Percentiles rank a stretch among this genome's conserved stretches.
Conservation (phyloP, 495 filamentous ascomycete species). For the Friedmanniomyces simplex region DNA sequence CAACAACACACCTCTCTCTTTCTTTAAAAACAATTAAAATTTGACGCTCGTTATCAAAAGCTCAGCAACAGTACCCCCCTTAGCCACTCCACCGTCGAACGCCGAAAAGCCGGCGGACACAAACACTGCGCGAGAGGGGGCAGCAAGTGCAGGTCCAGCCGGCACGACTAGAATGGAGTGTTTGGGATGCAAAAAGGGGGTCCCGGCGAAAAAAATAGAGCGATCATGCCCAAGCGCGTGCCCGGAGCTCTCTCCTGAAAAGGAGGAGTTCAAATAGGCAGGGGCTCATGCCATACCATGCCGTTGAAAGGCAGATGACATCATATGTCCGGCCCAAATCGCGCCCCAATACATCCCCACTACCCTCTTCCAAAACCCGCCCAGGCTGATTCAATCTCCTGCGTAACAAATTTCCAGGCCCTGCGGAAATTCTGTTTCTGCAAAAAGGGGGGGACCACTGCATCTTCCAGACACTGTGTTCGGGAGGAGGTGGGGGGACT, state of each 20-base stretch:
- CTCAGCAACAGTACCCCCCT: constrained; percentile 24
- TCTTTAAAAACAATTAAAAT: too few species aligned
- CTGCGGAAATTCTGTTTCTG: too few species aligned
- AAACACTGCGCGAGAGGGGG: constrained; percentile 1
- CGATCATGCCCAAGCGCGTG: constrained; percentile 28
- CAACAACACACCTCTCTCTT: constrained; percentile 19
- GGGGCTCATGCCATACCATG: constrained; percentile 16
- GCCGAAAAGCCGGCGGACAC: constrained; percentile 14
- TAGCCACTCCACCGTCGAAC: constrained; percentile 1
- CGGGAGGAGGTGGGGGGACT: too few species aligned
- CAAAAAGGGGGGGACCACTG: too few species aligned
- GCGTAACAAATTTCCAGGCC: too few species aligned
- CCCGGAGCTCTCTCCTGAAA: neutral
- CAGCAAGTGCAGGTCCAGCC: neutral
- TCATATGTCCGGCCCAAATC: constrained; percentile 32
- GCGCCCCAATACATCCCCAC: too few species aligned
- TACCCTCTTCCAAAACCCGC: too few species aligned
- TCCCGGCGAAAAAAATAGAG: constrained; percentile 26
- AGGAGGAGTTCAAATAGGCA: constrained; percentile 3
- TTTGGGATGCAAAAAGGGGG: too few species aligned
- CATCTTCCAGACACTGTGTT: neutral
- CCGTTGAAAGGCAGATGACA: constrained; percentile 4
- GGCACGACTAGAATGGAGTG: too few species aligned
- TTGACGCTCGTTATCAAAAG: constrained; percentile 30
- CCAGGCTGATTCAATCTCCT: too few species aligned